Evolutionary conservation across 495 filamentous ascomycete genomes (phyloP).

Genomic region (Tuber borchii): DNA sequence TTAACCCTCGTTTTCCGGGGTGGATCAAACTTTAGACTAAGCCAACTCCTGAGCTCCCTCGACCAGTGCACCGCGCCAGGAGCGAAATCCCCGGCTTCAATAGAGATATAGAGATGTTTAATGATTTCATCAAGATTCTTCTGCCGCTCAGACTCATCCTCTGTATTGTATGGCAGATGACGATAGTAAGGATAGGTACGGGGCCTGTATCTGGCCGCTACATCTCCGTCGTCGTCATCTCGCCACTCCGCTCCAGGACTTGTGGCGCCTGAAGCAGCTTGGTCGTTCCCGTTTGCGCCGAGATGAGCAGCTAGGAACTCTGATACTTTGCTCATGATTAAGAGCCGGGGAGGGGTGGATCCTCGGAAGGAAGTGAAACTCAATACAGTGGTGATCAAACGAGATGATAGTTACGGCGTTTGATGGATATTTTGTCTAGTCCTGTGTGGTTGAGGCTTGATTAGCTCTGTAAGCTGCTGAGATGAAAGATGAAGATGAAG

Average conservation of each 20-base stretch:
- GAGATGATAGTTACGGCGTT: background rate
- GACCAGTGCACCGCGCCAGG: constrained; percentile 96
- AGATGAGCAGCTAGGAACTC: constrained; percentile 40
- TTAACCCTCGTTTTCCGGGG: constrained; percentile 71
- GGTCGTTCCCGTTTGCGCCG: constrained; percentile 39
- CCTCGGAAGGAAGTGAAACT: background rate
- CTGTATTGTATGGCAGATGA: constrained; percentile 78
- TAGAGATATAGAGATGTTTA: constrained; percentile 81
- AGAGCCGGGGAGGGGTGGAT: background rate
- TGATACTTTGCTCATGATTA: constrained; percentile 38
- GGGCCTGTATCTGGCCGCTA: constrained; percentile 66
- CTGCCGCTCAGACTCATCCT: constrained; percentile 66
- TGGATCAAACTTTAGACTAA: constrained; percentile 93
- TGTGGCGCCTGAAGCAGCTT: constrained; percentile 40
- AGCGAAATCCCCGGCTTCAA: constrained; percentile 87
- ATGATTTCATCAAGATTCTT: constrained; percentile 74
- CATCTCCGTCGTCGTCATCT: constrained; percentile 48
- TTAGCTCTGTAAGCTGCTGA: background rate
- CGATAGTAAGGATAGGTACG: constrained; percentile 88
- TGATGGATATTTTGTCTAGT: background rate
- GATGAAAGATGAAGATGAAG: background rate
- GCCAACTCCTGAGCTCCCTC: constrained; percentile 88
- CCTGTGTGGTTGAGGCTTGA: background rate
- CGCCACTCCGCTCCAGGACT: constrained; percentile 57
- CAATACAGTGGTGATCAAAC: background rate